phyloP scores from a whole-genome alignment of 1,139 yeast genomes.

The Saccharomyces uvarum region DNA sequence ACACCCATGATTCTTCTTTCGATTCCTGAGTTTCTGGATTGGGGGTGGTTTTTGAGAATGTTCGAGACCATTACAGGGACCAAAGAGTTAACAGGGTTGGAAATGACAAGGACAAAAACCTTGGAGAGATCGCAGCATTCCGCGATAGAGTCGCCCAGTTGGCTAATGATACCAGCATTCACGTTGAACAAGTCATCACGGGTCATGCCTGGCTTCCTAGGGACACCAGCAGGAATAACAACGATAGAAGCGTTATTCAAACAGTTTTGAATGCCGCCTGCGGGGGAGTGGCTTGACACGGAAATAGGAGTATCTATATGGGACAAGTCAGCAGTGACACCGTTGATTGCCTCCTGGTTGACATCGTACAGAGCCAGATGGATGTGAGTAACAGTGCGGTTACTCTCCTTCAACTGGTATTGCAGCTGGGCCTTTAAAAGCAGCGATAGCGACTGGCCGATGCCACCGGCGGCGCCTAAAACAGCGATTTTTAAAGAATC shows the following conservation, averaged over 20 bases:
- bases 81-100: slow-evolving; percentile 94
- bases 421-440: slow-evolving; percentile 49
- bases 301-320: slow-evolving; percentile 80
- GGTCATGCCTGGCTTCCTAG: slow-evolving; percentile 98
- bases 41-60: slow-evolving; percentile 10
- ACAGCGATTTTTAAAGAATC: slow-evolving; percentile 49
- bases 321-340: slow-evolving; percentile 86
- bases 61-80: slow-evolving; percentile 90
- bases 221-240: slow-evolving; percentile 92
- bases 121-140: slow-evolving; percentile 30
- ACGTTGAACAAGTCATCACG: slow-evolving; percentile 91
- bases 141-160: slow-evolving; percentile 75
- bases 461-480: slow-evolving; percentile 80
- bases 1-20: slow-evolving; percentile 84
- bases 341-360: slow-evolving; percentile 48
- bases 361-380: slow-evolving; percentile 71
- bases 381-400: slow-evolving; percentile 10
- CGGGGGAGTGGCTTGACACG: slow-evolving; percentile 65
- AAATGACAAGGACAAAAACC: slow-evolving; percentile 59
- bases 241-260: slow-evolving; percentile 67
- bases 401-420: slow-evolving; percentile 25
- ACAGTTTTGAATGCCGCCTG: slow-evolving; percentile 50
- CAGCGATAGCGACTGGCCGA: slow-evolving; percentile 89
- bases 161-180: slow-evolving; percentile 84
- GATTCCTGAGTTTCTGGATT: slow-evolving; percentile 54